A percentile compares a stretch with the other conserved stretches of the same genome.
These are phyloP conservation scores for Dryas alaskensis DNA, from an alignment of 306 rosid species.

Conservation along the genomic window DNA sequence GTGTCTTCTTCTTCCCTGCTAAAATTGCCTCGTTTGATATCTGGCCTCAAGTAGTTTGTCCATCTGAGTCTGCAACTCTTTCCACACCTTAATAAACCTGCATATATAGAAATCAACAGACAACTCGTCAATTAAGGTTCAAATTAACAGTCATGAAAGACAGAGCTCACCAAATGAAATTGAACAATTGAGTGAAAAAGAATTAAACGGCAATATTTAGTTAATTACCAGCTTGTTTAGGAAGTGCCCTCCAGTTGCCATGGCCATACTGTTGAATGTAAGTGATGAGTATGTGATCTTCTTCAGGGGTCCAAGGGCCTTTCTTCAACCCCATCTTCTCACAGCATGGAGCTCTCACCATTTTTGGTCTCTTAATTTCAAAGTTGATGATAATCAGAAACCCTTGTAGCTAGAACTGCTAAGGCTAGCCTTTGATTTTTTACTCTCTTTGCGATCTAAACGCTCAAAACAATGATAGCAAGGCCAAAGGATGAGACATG, in stretches of 20 bases:
- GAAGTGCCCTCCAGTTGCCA: slow-evolving; percentile 90
- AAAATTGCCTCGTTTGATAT: slow-evolving; percentile 81
- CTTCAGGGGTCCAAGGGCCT: slow-evolving; percentile 88
- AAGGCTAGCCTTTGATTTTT: too few species aligned
- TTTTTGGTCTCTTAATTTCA: slow-evolving; percentile 12
- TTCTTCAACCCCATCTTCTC: slow-evolving; percentile 90
- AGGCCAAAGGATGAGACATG: not conserved
- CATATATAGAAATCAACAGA: not conserved
- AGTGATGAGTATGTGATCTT: slow-evolving; percentile 64
- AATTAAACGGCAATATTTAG: too few species aligned
- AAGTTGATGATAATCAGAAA: too few species aligned
- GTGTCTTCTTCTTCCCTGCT: slow-evolving; percentile 72
- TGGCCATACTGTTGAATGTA: slow-evolving; percentile 65
- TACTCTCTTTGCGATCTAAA: too few species aligned
- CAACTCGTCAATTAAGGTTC: too few species aligned
- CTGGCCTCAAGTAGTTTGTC: slow-evolving; percentile 83
- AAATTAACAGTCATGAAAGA: too few species aligned
- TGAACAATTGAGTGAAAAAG: too few species aligned
- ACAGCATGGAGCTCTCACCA: slow-evolving; percentile 96
- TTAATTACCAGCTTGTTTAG: slow-evolving; percentile 70
- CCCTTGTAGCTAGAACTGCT: too few species aligned
- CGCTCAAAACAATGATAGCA: not conserved
- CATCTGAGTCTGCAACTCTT: slow-evolving; percentile 88
- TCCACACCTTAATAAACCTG: slow-evolving; percentile 82
- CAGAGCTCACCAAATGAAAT: too few species aligned